These are phyloP conservation scores for Kodamaea sagamina DNA, from an alignment of 805 yeast genomes.

Conservation along the genomic window DNA sequence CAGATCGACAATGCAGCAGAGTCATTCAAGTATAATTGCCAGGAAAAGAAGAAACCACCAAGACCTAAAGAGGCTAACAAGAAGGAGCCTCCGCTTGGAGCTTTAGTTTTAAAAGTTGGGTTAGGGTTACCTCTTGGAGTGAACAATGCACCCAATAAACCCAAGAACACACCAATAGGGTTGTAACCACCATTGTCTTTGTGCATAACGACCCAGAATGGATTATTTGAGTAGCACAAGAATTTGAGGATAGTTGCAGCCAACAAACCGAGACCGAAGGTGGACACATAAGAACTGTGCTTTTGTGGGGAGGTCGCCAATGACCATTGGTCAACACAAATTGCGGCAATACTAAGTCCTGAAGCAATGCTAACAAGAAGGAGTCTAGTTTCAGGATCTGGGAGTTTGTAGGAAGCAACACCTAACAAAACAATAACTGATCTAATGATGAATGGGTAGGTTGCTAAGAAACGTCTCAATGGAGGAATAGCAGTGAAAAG, in stretches of 20 bases:
- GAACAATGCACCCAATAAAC: constrained; percentile 61
- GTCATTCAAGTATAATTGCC: constrained; percentile 77
- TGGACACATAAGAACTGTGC: constrained; percentile 49
- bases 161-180: constrained; percentile 63
- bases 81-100: constrained; percentile 42
- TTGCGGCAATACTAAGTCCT: constrained; percentile 59
- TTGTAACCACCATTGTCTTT: constrained; percentile 85
- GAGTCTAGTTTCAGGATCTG: constrained; percentile 70
- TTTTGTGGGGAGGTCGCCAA: constrained; percentile 29
- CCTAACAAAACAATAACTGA: constrained; percentile 60
- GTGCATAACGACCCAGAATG: constrained; percentile 95
- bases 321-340: constrained; percentile 54
- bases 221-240: constrained; percentile 81
- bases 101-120: not conserved
- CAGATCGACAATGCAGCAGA: constrained; percentile 85
- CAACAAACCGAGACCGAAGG: constrained; percentile 72
- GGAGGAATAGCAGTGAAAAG: constrained; percentile 48
- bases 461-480: constrained; percentile 37
- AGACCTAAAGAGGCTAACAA: constrained; percentile 64
- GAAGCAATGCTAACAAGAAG: constrained; percentile 66
- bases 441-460: constrained; percentile 56
- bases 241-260: constrained; percentile 74
- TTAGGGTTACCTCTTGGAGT: constrained; percentile 41
- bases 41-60: constrained; percentile 71
- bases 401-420: constrained; percentile 70